A percentile compares a stretch with the other conserved stretches of the same genome.
These are phyloP conservation scores for Chlorophyllum brunneum DNA, from an alignment of 768 basidiomycete genomes.

Conservation along the genomic window DNA sequence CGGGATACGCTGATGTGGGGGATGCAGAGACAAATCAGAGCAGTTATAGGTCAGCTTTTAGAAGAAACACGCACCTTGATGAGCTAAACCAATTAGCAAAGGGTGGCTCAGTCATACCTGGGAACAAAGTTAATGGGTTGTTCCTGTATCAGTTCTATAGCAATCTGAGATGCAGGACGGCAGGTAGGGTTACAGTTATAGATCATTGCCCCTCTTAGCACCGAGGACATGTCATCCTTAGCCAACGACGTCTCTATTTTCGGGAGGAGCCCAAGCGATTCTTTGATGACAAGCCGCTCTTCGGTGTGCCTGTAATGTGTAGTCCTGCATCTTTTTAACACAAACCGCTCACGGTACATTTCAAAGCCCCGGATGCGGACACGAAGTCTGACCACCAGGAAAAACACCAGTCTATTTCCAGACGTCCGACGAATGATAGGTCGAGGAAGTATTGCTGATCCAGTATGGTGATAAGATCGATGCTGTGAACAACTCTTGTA, in stretches of 20 bases:
- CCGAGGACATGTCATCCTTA: conserved; percentile 10
- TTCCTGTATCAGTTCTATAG: conserved; percentile 24
- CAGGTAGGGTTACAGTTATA: conserved; percentile 7
- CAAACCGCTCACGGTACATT: not conserved
- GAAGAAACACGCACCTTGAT: not conserved
- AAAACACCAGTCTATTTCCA: too few species aligned
- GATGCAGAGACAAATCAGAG: conserved; percentile 7
- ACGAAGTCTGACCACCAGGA: too few species aligned
- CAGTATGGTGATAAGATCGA: not conserved
- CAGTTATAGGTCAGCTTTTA: conserved; percentile 8
- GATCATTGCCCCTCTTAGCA: conserved; percentile 11
- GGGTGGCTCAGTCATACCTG: conserved; percentile 20
- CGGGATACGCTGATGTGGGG: not conserved
- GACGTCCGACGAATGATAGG: not conserved
- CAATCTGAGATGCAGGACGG: conserved; percentile 18
- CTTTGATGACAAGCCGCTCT: not conserved
- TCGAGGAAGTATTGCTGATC: not conserved
- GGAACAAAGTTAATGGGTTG: conserved; percentile 20
- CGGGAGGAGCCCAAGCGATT: not conserved
- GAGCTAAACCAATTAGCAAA: conserved; percentile 22
- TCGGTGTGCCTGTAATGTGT: not conserved
- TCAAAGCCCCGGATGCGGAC: not conserved
- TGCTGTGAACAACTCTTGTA: not conserved
- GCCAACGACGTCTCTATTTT: not conserved
- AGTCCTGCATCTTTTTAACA: not conserved